These are phyloP conservation scores for Stentor coeruleus DNA, from an alignment of 73 alveolate species.

Conservation along the genomic window DNA sequence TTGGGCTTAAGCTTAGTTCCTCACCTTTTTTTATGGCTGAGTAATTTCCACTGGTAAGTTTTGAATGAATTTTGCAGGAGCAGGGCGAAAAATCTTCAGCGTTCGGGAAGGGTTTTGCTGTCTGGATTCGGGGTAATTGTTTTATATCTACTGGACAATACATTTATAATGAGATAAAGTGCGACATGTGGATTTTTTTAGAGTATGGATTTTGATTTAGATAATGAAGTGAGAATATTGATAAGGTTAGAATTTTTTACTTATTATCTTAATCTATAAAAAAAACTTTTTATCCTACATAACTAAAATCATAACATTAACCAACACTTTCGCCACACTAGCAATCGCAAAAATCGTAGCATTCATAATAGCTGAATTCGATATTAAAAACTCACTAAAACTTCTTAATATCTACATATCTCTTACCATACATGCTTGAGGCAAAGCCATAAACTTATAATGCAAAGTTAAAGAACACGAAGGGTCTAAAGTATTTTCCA, in stretches of 20 bases:
- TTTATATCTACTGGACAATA: neutral
- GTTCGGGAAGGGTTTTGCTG: no score
- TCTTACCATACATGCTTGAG: conserved; percentile 20
- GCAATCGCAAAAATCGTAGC: neutral
- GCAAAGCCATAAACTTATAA: neutral
- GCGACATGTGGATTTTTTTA: no score
- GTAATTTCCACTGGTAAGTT: neutral
- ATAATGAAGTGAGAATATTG: no score
- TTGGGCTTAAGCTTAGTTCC: neutral
- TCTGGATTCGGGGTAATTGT: neutral
- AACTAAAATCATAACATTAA: neutral
- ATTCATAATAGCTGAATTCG: neutral
- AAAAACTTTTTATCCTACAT: no score
- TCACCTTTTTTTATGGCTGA: neutral
- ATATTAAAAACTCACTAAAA: neutral
- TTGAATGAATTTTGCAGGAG: neutral
- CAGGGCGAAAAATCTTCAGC: neutral
- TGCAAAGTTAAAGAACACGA: neutral
- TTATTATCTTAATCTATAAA: no score
- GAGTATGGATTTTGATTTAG: no score
- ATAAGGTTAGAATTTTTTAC: no score
- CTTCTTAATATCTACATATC: neutral
- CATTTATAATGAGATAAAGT: no score
- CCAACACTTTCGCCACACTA: neutral
- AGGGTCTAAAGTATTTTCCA: neutral